Evolutionary conservation across 2,329 filamentous ascomycete genomes (phyloP), one percentile per base, ranked within the genome.

Genomic region (Ophiostoma australiae): DNA sequence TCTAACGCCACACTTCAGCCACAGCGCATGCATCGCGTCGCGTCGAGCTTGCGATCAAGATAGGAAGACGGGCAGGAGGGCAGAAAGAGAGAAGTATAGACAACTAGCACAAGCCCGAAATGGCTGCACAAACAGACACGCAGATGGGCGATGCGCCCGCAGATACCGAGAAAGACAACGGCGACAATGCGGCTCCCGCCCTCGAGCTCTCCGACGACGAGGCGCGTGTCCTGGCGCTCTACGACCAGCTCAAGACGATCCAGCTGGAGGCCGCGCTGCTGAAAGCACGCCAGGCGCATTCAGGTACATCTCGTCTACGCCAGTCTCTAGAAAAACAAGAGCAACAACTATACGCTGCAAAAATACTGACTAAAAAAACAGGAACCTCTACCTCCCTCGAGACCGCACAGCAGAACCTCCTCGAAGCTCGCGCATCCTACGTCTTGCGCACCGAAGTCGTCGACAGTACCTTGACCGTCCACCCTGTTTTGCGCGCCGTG

Each of bases 401-500:
- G 75, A 78, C 88, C 65, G 87, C 88, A 7, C 88, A 93, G 78
- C 83, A 84, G 70, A 88, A 89, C 69, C 85, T 92, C 31, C 83
- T 94, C 39, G 86, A 92, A 75, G 87, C 91, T 35, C 88, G 89
- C 76, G 89, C 91, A 70, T 84, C 84, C 72, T 91, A 92, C 79
- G 84, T 87, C 58, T 83, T 94, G 71, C 88, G 88, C 73, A 90
- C 90, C 77, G 88, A 88, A 73, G 88, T 91, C 31, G 83, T 89
- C 31, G 87, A 91, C 73, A 88, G 85, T 67, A 87, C 92, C 70
- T 80, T 95, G 74, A 87, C 88, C 75, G 89, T 89, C 71, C 90
- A 92, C 76, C 92, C 93, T 8, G 88, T 91, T 58, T 82, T 96
- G 71, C 92, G 91, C 76, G 90, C 92, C 7, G 88, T 94, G 55